Base-by-base conservation (phyloP, 495 filamentous ascomycete genomes). In the Aspergillus ellipticus region DNA sequence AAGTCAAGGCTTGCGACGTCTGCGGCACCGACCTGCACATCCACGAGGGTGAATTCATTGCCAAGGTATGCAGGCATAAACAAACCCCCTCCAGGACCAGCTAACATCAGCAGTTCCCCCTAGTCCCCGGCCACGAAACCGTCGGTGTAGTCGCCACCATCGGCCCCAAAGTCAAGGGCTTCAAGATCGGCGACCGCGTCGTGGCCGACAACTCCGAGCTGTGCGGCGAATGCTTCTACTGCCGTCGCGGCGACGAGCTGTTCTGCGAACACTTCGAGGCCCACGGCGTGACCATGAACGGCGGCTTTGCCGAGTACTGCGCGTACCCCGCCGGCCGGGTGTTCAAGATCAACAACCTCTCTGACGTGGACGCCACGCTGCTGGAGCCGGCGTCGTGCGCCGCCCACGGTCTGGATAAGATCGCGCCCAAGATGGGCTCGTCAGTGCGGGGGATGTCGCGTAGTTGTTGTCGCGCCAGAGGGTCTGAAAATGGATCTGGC, bases 361-460 rank as follows among this genome's bases (percentile, higher is more conserved):
- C 78, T 46, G 83, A 88, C 57, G 74, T 88, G 46, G 85, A 89
- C 39, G 86, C 85, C n/a, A 89, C 85, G 17, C 76, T 89, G 21
- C 78, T 89, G 49, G 86, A 89, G 65, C 86, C 86, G 9, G 85
- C 85, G 10, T 87, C 86, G 5, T 89, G 85, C 60, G 85, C 86
- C 22, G 80, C 81, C 39, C 86, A 89, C 59, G 86, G 85, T 24
- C 72, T 89, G 22, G 86, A 89, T 64, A 87, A 85, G 74, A 89
- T 89, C 58, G 78, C 81, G 0, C 85, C 85, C 2, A 83, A 83
- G 68, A 77, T 87, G 63, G 84, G 83, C 42, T 88, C 85, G 3
- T 81, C 81, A 79, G 46, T 85, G 82, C 58, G 86, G 86, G 62
- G 83, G 83, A 35, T 83, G 80, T 64, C 78, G 84, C 61, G 79